A percentile compares a stretch with the other conserved stretches of the same genome.
phyloP scores from a whole-genome alignment of 106 monocot species.

The Allium sativum region DNA sequence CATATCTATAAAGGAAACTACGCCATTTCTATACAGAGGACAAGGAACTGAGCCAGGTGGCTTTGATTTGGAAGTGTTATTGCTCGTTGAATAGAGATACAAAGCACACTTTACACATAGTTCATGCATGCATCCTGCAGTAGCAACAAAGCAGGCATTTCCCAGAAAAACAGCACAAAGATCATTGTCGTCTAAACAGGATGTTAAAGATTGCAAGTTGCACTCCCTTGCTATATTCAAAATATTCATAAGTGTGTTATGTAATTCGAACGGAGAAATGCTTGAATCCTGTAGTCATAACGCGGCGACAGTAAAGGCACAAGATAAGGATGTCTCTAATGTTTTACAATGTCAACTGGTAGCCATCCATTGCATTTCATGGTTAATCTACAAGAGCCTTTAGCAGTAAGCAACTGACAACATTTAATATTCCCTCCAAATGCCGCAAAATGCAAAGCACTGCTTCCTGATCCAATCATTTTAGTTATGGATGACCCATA shows the following conservation, averaged over 20 bases:
- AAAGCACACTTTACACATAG: constrained; percentile 56
- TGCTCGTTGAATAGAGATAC: constrained; percentile 40
- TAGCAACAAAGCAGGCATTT: constrained; percentile 49
- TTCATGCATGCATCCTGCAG: constrained; percentile 53
- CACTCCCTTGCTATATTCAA: constrained; percentile 76
- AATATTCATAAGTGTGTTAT: constrained; percentile 64
- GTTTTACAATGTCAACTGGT: constrained; percentile 70
- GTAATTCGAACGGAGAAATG: constrained; percentile 51
- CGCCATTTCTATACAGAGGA: constrained; percentile 53
- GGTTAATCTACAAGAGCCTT: constrained; percentile 55
- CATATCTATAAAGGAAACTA: constrained; percentile 39
- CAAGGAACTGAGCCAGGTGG: constrained; percentile 58
- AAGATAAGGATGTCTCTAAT: constrained; percentile 56
- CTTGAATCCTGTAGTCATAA: constrained; percentile 30
- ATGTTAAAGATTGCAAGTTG: constrained; percentile 30
- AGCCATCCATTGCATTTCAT: constrained; percentile 93
- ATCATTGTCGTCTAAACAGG: constrained; percentile 40
- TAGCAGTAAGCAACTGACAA: constrained; percentile 77
- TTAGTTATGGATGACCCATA: constrained; percentile 40
- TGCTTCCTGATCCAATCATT: constrained; percentile 56
- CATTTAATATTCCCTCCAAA: constrained; percentile 66
- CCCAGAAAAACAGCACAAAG: constrained; percentile 58
- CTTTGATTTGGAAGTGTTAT: constrained; percentile 16
- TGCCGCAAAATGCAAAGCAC: constrained; percentile 83
- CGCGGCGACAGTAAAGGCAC: constrained; percentile 52